Evolutionary conservation across 2,329 filamentous ascomycete species (phyloP).

Genomic region (Sphaerostilbella broomeana): DNA sequence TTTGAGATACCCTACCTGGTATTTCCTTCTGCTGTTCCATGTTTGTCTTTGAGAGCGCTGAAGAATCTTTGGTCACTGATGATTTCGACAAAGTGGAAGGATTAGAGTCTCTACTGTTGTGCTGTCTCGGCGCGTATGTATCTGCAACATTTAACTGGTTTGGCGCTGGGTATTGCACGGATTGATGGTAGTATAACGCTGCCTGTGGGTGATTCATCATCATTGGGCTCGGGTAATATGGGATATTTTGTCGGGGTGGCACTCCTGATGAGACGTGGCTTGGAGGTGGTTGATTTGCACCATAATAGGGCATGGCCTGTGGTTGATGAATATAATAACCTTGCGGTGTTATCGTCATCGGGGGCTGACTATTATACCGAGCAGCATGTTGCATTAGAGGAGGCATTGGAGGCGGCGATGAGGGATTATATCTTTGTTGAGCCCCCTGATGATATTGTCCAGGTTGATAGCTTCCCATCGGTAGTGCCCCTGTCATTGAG

Average conservation of each 20-base stretch:
- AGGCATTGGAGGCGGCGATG: conserved; percentile 33
- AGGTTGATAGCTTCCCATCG: conserved; percentile 33
- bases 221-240: conserved; percentile 39
- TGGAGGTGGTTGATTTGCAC: conserved; percentile 31
- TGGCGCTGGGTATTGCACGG: conserved; percentile 31
- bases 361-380: conserved; percentile 33
- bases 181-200: conserved; percentile 39
- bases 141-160: no score
- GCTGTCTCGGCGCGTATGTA: no score
- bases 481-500: conserved; percentile 38
- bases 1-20: no score
- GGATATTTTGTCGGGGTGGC: conserved; percentile 32
- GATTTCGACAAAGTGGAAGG: no score
- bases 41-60: no score
- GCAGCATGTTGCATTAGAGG: conserved; percentile 33
- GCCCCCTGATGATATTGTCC: conserved; percentile 31
- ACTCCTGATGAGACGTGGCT: conserved; percentile 30
- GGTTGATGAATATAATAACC: conserved; percentile 44
- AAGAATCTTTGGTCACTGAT: no score
- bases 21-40: no score
- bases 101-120: no score
- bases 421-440: conserved; percentile 29
- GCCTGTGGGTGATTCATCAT: conserved; percentile 37
- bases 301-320: conserved; percentile 40
- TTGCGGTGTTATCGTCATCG: conserved; percentile 34